These are phyloP conservation scores for Schwanniomyces occidentalis DNA, from an alignment of 805 yeast species.

Conservation along the genomic window DNA sequence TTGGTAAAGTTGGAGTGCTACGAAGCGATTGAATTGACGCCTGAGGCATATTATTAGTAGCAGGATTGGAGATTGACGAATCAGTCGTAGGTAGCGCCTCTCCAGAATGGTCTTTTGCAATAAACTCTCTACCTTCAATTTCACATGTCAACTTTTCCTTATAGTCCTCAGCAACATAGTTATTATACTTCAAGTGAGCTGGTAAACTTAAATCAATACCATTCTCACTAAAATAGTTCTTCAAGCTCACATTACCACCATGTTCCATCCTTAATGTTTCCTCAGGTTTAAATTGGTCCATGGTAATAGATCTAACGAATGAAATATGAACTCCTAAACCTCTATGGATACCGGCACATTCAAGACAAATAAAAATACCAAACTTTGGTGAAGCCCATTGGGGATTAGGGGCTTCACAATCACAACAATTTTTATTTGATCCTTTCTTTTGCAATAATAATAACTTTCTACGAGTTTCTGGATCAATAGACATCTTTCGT, in stretches of 20 bases:
- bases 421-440: constrained; percentile 78
- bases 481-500: constrained; percentile 89
- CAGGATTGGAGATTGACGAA: constrained; percentile 1
- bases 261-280: constrained; percentile 88
- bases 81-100: constrained; percentile 28
- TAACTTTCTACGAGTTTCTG: constrained; percentile 83
- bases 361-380: constrained; percentile 95
- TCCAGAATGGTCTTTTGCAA: constrained; percentile 60
- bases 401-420: constrained; percentile 93
- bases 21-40: constrained; percentile 42
- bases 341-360: constrained; percentile 96
- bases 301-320: constrained; percentile 93
- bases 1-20: constrained; percentile 32
- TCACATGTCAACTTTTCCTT: constrained; percentile 75
- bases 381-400: constrained; percentile 99
- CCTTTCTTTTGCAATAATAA: constrained; percentile 76
- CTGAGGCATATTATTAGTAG: constrained; percentile 13
- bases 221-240: constrained; percentile 63
- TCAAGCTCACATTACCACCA: constrained; percentile 87
- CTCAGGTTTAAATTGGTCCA: constrained; percentile 97
- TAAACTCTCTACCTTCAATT: constrained; percentile 72
- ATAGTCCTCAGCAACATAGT: constrained; percentile 92
- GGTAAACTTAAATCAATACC: constrained; percentile 68
- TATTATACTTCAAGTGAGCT: constrained; percentile 76
- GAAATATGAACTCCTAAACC: constrained; percentile 97